phyloP scores from a whole-genome alignment of 2,329 filamentous ascomycete genomes.

The Huntiella savannae region DNA sequence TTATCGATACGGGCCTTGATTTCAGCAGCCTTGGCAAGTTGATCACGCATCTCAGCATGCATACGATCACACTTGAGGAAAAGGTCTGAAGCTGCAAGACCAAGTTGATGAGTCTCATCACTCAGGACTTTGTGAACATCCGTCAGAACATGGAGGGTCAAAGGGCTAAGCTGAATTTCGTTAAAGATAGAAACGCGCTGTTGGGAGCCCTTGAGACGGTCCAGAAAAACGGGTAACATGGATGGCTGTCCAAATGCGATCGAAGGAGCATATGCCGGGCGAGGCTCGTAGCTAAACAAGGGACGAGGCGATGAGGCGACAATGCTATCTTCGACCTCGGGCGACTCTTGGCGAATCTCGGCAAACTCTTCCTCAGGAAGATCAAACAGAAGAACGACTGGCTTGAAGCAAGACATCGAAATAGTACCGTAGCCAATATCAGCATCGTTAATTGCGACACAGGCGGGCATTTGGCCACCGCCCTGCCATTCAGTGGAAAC shows the following conservation, averaged over 20 bases:
- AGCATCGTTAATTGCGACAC: slow-evolving; percentile 35
- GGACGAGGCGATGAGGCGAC: slow-evolving; percentile 17
- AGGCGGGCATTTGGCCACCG: slow-evolving; percentile 31
- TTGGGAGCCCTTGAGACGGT: slow-evolving; percentile 37
- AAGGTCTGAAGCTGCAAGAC: slow-evolving; percentile 50
- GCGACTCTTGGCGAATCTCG: slow-evolving; percentile 7
- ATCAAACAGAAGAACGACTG: slow-evolving; percentile 40
- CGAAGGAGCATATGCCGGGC: slow-evolving; percentile 46
- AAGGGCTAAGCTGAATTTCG: slow-evolving; percentile 49
- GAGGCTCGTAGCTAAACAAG: slow-evolving; percentile 38
- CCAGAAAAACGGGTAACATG: slow-evolving; percentile 34
- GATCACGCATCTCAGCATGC: slow-evolving; percentile 46
- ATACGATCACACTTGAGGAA: slow-evolving; percentile 53
- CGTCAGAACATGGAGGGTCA: slow-evolving; percentile 52
- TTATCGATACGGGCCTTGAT: slow-evolving; percentile 47
- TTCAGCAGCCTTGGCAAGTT: slow-evolving; percentile 46
- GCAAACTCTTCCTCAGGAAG: slow-evolving; percentile 31
- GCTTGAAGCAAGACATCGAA: slow-evolving; percentile 37
- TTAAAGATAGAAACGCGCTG: slow-evolving; percentile 44
- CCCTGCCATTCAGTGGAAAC: slow-evolving; percentile 30
- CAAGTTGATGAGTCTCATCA: slow-evolving; percentile 48
- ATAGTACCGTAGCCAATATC: slow-evolving; percentile 46
- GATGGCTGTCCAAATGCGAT: slow-evolving; percentile 39
- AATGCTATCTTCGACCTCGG: slow-evolving; percentile 1
- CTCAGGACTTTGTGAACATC: slow-evolving; percentile 54